These are phyloP conservation scores for Mucor indicus DNA, from an alignment of 371 early-diverging fungal species.

Conservation along the genomic window DNA sequence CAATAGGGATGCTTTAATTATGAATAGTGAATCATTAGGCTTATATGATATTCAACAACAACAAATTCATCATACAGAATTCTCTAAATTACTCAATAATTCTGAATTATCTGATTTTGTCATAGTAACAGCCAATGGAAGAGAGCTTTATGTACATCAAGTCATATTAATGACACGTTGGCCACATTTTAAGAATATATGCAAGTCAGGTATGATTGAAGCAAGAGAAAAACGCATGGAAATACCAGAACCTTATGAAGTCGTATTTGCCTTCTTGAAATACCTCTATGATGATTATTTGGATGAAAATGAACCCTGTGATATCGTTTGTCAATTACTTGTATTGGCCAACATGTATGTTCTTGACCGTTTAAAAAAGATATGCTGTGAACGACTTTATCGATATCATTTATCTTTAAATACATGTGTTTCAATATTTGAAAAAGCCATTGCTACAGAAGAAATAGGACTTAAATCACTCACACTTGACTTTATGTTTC, in stretches of 20 bases:
- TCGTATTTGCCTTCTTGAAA: conserved; percentile 56
- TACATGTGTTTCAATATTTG: conserved; percentile 54
- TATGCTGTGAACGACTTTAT: conserved; percentile 54
- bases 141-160: conserved; percentile 59
- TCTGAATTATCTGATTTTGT: conserved; percentile 64
- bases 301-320: conserved; percentile 41
- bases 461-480: conserved; percentile 54
- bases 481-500: conserved; percentile 55
- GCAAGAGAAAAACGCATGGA: conserved; percentile 50
- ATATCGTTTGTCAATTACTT: conserved; percentile 54
- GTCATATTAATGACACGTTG: conserved; percentile 68
- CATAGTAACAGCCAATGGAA: conserved; percentile 46
- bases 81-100: conserved; percentile 52
- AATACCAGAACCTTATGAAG: conserved; percentile 58
- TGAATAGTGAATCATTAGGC: conserved; percentile 58
- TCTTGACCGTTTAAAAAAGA: conserved; percentile 56
- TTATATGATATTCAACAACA: conserved; percentile 52
- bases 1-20: conserved; percentile 48
- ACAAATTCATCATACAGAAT: conserved; percentile 35
- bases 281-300: conserved; percentile 69
- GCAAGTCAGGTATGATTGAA: conserved; percentile 68
- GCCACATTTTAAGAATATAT: conserved; percentile 68
- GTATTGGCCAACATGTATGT: conserved; percentile 66
- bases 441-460: conserved; percentile 55
- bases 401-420: conserved; percentile 47